These are phyloP conservation scores for Peronospora farinosa DNA, from an alignment of 352 stramenopile species.

Conservation along the genomic window DNA sequence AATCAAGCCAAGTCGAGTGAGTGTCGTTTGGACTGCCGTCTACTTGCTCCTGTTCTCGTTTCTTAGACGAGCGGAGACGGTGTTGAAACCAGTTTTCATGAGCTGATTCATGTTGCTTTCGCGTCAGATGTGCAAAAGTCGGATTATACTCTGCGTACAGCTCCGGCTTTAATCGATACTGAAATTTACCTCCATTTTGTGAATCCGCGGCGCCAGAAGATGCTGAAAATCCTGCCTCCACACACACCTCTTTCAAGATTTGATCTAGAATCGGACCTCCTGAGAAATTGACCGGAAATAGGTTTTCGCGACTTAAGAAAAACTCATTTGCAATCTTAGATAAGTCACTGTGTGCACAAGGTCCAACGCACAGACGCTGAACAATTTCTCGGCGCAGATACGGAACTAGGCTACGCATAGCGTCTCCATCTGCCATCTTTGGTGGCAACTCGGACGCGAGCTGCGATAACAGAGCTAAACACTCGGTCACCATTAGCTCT, in stretches of 20 bases:
- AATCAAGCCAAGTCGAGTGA: slow-evolving; percentile 73
- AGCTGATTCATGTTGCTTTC: slow-evolving; percentile 82
- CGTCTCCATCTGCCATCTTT: slow-evolving; percentile 39
- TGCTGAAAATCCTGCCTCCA: slow-evolving; percentile 22
- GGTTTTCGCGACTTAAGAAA: slow-evolving; percentile 66
- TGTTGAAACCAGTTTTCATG: slow-evolving; percentile 86
- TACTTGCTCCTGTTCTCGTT: slow-evolving; percentile 57
- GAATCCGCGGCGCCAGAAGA: slow-evolving; percentile 26
- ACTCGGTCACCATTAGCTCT: slow-evolving; percentile 79
- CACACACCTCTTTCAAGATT: slow-evolving; percentile 73
- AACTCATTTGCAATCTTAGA: slow-evolving; percentile 84
- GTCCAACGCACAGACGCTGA: slow-evolving; percentile 71
- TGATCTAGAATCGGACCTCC: slow-evolving; percentile 59
- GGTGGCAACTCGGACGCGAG: slow-evolving; percentile 72
- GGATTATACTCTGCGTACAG: slow-evolving; percentile 81
- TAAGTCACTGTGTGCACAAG: slow-evolving; percentile 76
- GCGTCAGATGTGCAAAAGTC: slow-evolving; percentile 80
- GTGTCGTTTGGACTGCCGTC: slow-evolving; percentile 52
- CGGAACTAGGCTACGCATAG: slow-evolving; percentile 53
- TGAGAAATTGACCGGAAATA: slow-evolving; percentile 70
- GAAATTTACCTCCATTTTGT: slow-evolving; percentile 50
- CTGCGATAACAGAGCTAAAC: slow-evolving; percentile 65
- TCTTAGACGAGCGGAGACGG: slow-evolving; percentile 60
- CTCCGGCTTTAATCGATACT: slow-evolving; percentile 78
- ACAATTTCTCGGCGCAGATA: slow-evolving; percentile 75